phyloP scores from a whole-genome alignment of 1,284 basidiomycete species.

The Microbotryum saponariae region DNA sequence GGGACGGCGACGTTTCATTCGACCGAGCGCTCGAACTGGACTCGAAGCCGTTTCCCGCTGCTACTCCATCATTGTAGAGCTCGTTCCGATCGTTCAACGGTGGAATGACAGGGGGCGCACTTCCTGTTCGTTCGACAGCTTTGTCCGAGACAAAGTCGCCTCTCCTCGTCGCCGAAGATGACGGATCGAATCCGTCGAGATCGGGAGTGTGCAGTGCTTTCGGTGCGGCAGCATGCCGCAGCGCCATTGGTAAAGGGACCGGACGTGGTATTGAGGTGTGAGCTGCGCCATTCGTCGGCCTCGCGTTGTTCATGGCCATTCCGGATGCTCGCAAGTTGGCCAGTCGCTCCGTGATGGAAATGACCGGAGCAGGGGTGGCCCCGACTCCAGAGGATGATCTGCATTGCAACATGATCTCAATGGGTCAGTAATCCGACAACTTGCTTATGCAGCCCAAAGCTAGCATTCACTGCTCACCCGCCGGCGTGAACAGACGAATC shows the following conservation, averaged over 20 bases:
- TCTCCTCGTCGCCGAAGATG: neutral
- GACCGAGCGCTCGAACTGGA: neutral
- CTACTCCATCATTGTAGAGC: conserved; percentile 5
- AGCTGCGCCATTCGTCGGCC: neutral
- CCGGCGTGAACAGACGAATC: neutral
- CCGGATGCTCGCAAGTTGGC: conserved; percentile 6
- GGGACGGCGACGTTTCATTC: neutral
- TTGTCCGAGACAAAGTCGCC: conserved; percentile 15
- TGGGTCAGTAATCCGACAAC: neutral
- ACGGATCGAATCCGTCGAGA: neutral
- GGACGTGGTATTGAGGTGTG: neutral
- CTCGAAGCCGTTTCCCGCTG: conserved; percentile 9
- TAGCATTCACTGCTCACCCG: neutral
- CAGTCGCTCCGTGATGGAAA: conserved; percentile 4
- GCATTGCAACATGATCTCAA: neutral
- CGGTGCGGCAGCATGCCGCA: neutral
- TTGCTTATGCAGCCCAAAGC: neutral
- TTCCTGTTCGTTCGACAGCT: conserved; percentile 12
- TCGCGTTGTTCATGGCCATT: neutral
- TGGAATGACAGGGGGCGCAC: conserved; percentile 21
- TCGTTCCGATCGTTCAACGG: conserved; percentile 7
- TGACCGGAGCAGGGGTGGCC: neutral
- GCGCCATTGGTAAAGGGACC: neutral
- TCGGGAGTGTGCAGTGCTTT: conserved; percentile 2
- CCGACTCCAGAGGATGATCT: conserved; percentile 1